Base-by-base conservation (phyloP, 192 early-diverging fungal genomes). In the Gigaspora rosea region DNA sequence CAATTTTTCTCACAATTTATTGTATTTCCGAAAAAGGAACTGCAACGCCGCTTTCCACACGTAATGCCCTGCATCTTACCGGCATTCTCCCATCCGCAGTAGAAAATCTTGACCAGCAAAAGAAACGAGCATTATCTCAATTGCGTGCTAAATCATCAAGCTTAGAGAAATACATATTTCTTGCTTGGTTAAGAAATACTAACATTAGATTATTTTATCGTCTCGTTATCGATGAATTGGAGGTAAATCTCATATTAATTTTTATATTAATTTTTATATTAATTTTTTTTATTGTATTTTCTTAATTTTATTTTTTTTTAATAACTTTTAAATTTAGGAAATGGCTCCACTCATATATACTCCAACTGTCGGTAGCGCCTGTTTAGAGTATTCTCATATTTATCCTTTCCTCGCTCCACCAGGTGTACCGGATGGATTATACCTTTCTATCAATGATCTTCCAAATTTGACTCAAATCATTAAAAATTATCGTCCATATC, bases 321-420 rank as follows among this genome's bases (percentile, higher is more conserved):
- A 32, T 49, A 41, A 22, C 20, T 16, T 13, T 22, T 51, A 70
- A 32, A 48, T 41, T 22, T 82, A 91, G 91, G 92, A 94, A 87
- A 81, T 92, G 20, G 85, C 91, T 47, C 93, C 93, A 8, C 78
- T 94, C 72, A 92, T 95, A 75, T 95, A 95, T 82, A 94, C 92
- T 57, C 93, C 92, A 49, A 93, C 92, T n/a, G 92, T 94, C 62
- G 92, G 92, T 64, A 84, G 87, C 47, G 96, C 94, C 41, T 96
- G 95, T 87, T 85, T 90, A 78, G 90, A 95, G 81, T 96, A 90
- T 85, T 96, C 94, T 18, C 89, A 93, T 73, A 94, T 97, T 65
- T 95, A 94, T 78, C 94, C 92, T 36, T 92, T 92, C 84, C 85
- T 94, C 77, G 91, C 90, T 56, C 89, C 92, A 79, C 92, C 93